Percentiles rank a stretch among this genome's conserved stretches.
Conservation (phyloP, 2,329 filamentous ascomycete species). For the Cladosporium sphaerospermum region DNA sequence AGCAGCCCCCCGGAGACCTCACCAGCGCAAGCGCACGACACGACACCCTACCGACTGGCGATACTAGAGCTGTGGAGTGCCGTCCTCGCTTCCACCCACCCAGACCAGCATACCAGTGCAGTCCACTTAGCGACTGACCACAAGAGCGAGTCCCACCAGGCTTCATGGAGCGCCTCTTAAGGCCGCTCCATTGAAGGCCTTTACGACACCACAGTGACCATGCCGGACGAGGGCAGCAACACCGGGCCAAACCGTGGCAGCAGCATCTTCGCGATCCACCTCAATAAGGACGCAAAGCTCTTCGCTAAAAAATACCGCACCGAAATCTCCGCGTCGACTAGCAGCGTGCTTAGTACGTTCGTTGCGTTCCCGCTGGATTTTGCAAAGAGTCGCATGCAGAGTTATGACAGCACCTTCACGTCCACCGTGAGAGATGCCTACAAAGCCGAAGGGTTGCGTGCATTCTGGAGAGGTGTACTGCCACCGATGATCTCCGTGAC, state of each 20-base stretch:
- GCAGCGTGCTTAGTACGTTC: conserved; percentile 72
- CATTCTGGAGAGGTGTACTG: conserved; percentile 54
- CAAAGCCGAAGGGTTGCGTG: conserved; percentile 44
- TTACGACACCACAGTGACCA: conserved; percentile 22
- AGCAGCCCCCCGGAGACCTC: not conserved
- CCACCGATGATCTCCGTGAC: conserved; percentile 77
- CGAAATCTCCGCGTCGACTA: conserved; percentile 70
- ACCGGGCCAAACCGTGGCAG: conserved; percentile 1
- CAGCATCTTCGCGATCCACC: conserved; percentile 23
- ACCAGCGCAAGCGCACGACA: not conserved
- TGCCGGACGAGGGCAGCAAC: conserved; percentile 17
- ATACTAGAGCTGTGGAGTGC: not conserved
- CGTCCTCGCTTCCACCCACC: not conserved
- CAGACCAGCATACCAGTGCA: not conserved
- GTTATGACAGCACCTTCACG: conserved; percentile 56
- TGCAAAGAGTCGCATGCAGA: conserved; percentile 82
- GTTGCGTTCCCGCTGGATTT: conserved; percentile 82
- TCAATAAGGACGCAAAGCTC: conserved; percentile 40
- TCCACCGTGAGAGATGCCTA: conserved; percentile 69
- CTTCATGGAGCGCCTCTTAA: conserved; percentile 24
- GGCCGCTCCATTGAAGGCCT: conserved; percentile 23
- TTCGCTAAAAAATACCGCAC: conserved; percentile 74
- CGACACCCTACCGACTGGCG: not conserved
- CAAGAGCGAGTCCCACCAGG: not conserved
- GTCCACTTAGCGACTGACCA: not conserved